These are phyloP conservation scores for Platanthera zijinensis DNA, from an alignment of 106 monocot species.

Conservation along the genomic window DNA sequence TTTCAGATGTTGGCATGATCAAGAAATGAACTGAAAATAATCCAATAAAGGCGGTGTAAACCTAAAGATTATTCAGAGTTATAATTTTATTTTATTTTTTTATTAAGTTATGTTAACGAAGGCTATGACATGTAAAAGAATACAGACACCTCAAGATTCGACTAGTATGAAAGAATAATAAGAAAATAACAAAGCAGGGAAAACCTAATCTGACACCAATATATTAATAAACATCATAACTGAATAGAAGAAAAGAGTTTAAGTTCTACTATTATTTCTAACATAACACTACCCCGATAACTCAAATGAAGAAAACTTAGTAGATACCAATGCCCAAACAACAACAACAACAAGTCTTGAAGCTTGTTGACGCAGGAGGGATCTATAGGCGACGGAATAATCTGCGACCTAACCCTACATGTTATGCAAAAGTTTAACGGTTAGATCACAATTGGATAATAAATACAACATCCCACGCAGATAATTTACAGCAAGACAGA, in stretches of 20 bases:
- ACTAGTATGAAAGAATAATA: neutral
- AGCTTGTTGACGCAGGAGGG: neutral
- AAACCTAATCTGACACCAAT: neutral
- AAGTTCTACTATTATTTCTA: neutral
- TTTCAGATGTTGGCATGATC: neutral
- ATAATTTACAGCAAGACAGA: too few species aligned
- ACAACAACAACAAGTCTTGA: neutral
- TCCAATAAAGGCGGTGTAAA: neutral
- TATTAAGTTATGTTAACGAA: neutral
- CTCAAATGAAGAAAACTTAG: neutral
- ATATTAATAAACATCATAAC: neutral
- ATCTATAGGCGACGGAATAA: too few species aligned
- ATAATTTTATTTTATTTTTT: neutral
- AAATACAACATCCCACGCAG: too few species aligned
- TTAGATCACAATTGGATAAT: too few species aligned
- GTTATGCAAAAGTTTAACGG: too few species aligned
- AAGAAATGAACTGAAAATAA: neutral
- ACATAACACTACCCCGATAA: neutral
- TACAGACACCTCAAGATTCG: neutral
- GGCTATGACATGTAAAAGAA: neutral
- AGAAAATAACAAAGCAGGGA: neutral
- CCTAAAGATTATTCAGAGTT: neutral
- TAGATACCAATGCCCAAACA: neutral
- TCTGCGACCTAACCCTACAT: too few species aligned
- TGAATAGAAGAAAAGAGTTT: too few species aligned